Conservation (phyloP, 1,284 basidiomycete genomes). For the Papiliotrema fonsecae region DNA sequence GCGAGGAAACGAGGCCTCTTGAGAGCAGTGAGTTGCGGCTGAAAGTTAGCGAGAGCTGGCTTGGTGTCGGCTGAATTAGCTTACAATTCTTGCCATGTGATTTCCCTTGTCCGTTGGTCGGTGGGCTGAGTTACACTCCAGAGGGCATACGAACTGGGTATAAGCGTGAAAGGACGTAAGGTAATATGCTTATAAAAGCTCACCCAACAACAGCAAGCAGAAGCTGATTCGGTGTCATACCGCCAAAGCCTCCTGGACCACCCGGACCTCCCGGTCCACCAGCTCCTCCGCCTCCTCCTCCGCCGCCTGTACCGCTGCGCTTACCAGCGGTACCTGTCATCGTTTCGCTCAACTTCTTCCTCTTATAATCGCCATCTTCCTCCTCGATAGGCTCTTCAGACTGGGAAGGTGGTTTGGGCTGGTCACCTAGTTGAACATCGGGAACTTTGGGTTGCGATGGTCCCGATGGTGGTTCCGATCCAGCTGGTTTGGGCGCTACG, state of each 20-base stretch:
- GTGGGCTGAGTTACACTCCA: constrained; percentile 37
- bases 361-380: constrained; percentile 23
- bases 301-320: constrained; percentile 28
- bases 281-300: constrained; percentile 25
- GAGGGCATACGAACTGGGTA: constrained; percentile 35
- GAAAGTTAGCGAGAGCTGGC: constrained; percentile 4
- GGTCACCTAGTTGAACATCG: constrained; percentile 27
- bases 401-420: constrained; percentile 11
- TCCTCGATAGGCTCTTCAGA: constrained; percentile 15
- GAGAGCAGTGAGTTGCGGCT: constrained; percentile 85
- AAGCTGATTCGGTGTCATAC: constrained; percentile 44
- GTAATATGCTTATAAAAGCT: constrained; percentile 5
- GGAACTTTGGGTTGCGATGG: constrained; percentile 30
- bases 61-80: constrained; percentile 8
- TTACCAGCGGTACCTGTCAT: constrained; percentile 32
- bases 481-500: constrained; percentile 30
- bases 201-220: constrained; percentile 36
- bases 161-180: constrained; percentile 1
- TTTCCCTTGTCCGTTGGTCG: constrained; percentile 61
- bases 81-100: constrained; percentile 95
- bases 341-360: constrained; percentile 37
- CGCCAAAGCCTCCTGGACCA: constrained; percentile 23
- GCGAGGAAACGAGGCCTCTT: constrained; percentile 91
- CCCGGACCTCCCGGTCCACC: too few species aligned
- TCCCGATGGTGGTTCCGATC: constrained; percentile 25